phyloP scores from a whole-genome alignment of 305 asterid species.

The Withania somnifera region DNA sequence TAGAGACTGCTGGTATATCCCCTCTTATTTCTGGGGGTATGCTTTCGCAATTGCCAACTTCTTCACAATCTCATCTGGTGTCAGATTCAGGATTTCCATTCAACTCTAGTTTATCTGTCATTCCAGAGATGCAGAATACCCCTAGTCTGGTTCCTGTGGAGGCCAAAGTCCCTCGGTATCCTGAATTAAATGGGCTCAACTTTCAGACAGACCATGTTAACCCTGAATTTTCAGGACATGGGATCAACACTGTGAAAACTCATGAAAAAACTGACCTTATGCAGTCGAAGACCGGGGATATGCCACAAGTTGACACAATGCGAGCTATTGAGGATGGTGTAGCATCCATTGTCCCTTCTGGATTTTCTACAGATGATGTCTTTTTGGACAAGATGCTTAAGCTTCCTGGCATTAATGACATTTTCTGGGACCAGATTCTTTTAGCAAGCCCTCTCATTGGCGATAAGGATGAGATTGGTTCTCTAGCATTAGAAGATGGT shows the following conservation, averaged over 20 bases:
- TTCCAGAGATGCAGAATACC: slow-evolving; percentile 27
- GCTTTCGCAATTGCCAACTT: slow-evolving; percentile 40
- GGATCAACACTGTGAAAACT: slow-evolving; percentile 13
- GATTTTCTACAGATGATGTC: slow-evolving; percentile 33
- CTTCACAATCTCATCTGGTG: slow-evolving; percentile 7
- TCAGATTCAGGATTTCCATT: slow-evolving; percentile 10
- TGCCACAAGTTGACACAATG: slow-evolving; percentile 21
- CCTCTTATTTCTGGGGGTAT: slow-evolving; percentile 37
- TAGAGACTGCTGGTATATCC: slow-evolving; percentile 38
- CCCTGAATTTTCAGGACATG: slow-evolving; percentile 24
- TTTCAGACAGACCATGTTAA: background rate
- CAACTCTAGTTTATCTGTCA: slow-evolving; percentile 16
- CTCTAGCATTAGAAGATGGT: slow-evolving; percentile 20
- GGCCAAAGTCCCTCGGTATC: slow-evolving; percentile 12
- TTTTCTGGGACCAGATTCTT: slow-evolving; percentile 80
- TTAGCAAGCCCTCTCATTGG: slow-evolving; percentile 36
- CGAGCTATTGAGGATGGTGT: slow-evolving; percentile 36
- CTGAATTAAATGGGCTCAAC: slow-evolving; percentile 15
- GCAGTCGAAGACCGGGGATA: slow-evolving; percentile 18
- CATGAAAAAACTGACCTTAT: slow-evolving; percentile 15
- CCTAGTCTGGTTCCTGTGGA: slow-evolving; percentile 14
- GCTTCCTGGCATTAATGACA: slow-evolving; percentile 63
- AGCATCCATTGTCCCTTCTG: slow-evolving; percentile 26
- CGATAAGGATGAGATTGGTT: slow-evolving; percentile 30
- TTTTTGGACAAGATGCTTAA: slow-evolving; percentile 42